Evolutionary conservation across 2,329 filamentous ascomycete genomes (phyloP).

Genomic region (Mycosphaerella sp.): DNA sequence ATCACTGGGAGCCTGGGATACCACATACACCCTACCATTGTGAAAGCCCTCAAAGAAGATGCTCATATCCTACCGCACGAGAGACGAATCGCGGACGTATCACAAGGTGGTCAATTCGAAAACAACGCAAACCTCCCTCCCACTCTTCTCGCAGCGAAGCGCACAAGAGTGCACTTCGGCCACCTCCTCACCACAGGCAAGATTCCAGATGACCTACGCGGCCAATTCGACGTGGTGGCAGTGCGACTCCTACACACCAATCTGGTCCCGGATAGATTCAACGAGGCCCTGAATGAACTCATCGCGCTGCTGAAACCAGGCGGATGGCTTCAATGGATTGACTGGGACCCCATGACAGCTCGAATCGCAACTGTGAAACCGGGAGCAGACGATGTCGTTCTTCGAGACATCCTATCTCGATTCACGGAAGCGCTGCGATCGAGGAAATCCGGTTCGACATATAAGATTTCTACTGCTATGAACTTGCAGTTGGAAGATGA

Average conservation of each 20-base stretch:
- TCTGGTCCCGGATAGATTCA: conserved; percentile 15
- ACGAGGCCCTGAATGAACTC: conserved; percentile 11
- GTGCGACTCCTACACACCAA: conserved; percentile 14
- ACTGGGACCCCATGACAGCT: conserved; percentile 20
- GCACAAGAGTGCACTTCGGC: neutral
- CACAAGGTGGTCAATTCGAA: conserved; percentile 3
- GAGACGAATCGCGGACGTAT: conserved; percentile 12
- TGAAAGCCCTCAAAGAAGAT: conserved; percentile 2
- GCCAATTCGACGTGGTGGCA: conserved; percentile 18
- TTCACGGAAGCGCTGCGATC: conserved; percentile 14
- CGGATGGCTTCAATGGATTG: conserved; percentile 20
- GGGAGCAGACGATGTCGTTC: conserved; percentile 12
- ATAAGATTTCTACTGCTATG: conserved; percentile 16
- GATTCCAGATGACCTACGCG: neutral
- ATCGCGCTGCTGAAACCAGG: conserved; percentile 18
- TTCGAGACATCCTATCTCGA: conserved; percentile 13
- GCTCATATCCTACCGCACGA: neutral
- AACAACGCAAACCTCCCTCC: neutral
- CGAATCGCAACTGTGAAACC: conserved; percentile 20
- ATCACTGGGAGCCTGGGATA: conserved; percentile 17
- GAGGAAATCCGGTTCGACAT: conserved; percentile 15
- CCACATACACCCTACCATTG: conserved; percentile 15
- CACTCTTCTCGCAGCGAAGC: neutral
- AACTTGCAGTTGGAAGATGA: conserved; percentile 7
- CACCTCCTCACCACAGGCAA: neutral